phyloP scores from a whole-genome alignment of 768 basidiomycete species.

The Hygrocybe coccinea region DNA sequence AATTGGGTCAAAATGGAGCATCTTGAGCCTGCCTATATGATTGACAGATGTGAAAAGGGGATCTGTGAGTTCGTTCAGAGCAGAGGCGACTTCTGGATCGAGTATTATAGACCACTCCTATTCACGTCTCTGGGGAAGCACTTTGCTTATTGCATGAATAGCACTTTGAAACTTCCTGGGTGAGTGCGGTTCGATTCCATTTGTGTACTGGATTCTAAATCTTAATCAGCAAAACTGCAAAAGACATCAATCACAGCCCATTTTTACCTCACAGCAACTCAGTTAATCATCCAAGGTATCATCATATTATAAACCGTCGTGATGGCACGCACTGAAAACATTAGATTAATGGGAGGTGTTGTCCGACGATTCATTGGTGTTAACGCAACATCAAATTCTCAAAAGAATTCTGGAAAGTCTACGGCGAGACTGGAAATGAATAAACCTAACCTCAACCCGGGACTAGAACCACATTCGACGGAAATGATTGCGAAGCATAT shows the following conservation, averaged over 20 bases:
- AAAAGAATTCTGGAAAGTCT: constrained; percentile 36
- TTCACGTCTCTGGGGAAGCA: constrained; percentile 85
- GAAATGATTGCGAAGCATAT: constrained; percentile 53
- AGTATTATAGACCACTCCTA: constrained; percentile 80
- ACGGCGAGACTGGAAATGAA: constrained; percentile 33
- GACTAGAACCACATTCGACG: constrained; percentile 46
- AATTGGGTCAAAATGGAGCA: constrained; percentile 79
- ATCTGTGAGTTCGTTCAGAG: constrained; percentile 56
- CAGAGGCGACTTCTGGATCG: constrained; percentile 77
- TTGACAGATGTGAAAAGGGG: constrained; percentile 59
- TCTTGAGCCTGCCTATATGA: constrained; percentile 60
- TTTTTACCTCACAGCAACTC: constrained; percentile 56
- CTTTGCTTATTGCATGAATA: constrained; percentile 91
- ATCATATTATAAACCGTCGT: neutral
- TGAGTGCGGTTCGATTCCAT: constrained; percentile 29
- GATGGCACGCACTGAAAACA: constrained; percentile 8
- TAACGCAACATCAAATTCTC: constrained; percentile 39
- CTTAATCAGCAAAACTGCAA: constrained; percentile 56
- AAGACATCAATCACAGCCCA: constrained; percentile 66
- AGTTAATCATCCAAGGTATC: constrained; percentile 34
- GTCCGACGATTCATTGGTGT: constrained; percentile 74
- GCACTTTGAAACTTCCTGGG: constrained; percentile 80
- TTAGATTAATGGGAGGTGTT: constrained; percentile 64
- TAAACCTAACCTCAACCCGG: constrained; percentile 27
- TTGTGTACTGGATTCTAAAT: neutral